phyloP scores from a whole-genome alignment of 2,329 filamentous ascomycete species.

The Trichoderma brevicompactum region DNA sequence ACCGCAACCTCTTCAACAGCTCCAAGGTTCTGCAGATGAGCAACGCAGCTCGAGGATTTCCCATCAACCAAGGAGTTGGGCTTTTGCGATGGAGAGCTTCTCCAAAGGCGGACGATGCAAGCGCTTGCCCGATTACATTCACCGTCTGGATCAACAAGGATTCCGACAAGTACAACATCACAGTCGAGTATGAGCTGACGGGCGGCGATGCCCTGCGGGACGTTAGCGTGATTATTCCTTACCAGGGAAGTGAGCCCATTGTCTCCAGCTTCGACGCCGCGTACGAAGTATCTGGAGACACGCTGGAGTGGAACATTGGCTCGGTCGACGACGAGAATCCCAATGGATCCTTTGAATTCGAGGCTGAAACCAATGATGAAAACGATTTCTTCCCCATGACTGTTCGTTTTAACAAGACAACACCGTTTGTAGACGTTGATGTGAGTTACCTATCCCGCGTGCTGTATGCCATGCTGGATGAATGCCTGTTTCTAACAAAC shows the following conservation, averaged over 20 bases:
- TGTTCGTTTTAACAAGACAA: slow-evolving; percentile 82
- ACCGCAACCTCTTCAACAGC: slow-evolving; percentile 83
- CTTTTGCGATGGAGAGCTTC: slow-evolving; percentile 91
- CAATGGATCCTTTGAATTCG: slow-evolving; percentile 92
- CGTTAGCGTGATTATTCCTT: slow-evolving; percentile 87
- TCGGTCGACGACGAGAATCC: slow-evolving; percentile 80
- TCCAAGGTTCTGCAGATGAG: slow-evolving; percentile 87
- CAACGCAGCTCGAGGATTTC: slow-evolving; percentile 86
- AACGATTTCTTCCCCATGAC: slow-evolving; percentile 98
- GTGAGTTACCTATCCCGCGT: slow-evolving; percentile 60
- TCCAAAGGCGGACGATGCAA: slow-evolving; percentile 77
- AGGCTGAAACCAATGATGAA: slow-evolving; percentile 84
- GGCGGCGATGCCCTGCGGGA: slow-evolving; percentile 79
- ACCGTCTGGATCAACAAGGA: slow-evolving; percentile 97
- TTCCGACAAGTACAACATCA: slow-evolving; percentile 82
- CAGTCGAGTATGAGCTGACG: slow-evolving; percentile 92
- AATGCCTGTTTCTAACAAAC: slow-evolving; percentile 30
- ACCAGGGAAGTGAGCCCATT: slow-evolving; percentile 78
- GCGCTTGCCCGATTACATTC: slow-evolving; percentile 88
- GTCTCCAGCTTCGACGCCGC: slow-evolving; percentile 93
- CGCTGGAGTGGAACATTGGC: slow-evolving; percentile 91
- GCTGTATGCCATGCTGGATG: not conserved
- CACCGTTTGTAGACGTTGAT: slow-evolving; percentile 89
- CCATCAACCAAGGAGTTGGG: slow-evolving; percentile 89
- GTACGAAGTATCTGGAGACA: slow-evolving; percentile 92